Evolutionary conservation across 352 stramenopile species (phyloP), one percentile per base, ranked within the genome.

Genomic region (Pythium volutum): DNA sequence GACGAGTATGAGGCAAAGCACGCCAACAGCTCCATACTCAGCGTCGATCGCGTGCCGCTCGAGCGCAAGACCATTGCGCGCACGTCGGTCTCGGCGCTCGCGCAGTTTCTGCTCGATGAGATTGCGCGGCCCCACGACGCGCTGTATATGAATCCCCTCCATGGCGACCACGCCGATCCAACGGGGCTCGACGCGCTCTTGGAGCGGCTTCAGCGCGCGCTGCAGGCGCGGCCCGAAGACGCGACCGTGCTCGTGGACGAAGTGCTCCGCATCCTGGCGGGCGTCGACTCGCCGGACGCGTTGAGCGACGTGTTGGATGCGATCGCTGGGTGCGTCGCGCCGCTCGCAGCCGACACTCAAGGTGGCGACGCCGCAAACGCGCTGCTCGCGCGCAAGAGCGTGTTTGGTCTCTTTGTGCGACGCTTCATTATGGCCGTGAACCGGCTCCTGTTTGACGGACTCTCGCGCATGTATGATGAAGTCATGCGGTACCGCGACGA

Each of bases 371-470:
- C 76, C 0, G 64, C 81, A n/a, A 83, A 62, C 59, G 72, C 71
- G 16, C 64, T 74, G 33, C 70, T 91, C 20, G 69, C 67, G 31
- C 73, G 81, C 25, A 71, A 62, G 25, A 91, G 81, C 56, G 53
- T 87, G 45, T 64, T 92, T 20, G 83, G 83, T 1, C 59, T 89
- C 16, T 92, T 89, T 51, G 77, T 92, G 47, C 81, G 83, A 23
- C 76, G 70, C 42, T 87, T 92, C 51, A 66, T 88, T n/a, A 47
- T 92, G 29, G 66, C 69, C 1, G 64, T 85, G 16, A 81, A 87
- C 46, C 67, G 79, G 0, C 39, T 85, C 36, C 50, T 92, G 38
- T 92, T 92, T 25, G 83, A 92, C 25, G 81, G 83, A 4, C 61
- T 92, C n/a, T 86, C 79, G 27, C 65, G 72, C 25, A 67, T 90